Evolutionary conservation across 2,329 filamentous ascomycete species (phyloP).

Genomic region (Karstenula rhodostoma): DNA sequence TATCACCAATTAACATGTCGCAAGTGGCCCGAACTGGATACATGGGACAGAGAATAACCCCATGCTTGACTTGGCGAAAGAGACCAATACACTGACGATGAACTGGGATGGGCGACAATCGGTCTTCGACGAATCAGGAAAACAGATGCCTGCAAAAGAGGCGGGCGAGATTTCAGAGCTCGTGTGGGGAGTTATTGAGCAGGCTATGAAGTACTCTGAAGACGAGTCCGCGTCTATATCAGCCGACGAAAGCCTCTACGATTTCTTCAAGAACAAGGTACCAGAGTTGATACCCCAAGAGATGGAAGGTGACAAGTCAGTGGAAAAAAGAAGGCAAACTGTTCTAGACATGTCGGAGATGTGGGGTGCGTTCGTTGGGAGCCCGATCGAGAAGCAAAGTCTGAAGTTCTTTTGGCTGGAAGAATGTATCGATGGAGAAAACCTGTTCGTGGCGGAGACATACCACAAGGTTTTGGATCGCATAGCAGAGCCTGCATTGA

Average conservation of each 20-base stretch:
- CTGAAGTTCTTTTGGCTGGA: constrained; percentile 81
- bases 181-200: constrained; percentile 73
- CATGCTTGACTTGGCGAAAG: constrained; percentile 70
- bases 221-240: constrained; percentile 63
- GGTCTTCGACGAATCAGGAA: constrained; percentile 66
- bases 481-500: constrained; percentile 65
- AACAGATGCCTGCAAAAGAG: constrained; percentile 56
- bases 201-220: constrained; percentile 73
- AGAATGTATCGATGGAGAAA: constrained; percentile 77
- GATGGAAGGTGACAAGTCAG: constrained; percentile 45
- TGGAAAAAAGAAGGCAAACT: constrained; percentile 58
- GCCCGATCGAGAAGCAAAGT: constrained; percentile 69
- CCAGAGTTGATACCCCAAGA: constrained; percentile 50
- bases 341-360: constrained; percentile 65
- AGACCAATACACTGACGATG: constrained; percentile 64
- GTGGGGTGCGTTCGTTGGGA: constrained; percentile 77
- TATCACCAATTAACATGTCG: neutral
- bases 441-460: constrained; percentile 68
- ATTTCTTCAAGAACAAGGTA: constrained; percentile 64
- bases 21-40: constrained; percentile 80
- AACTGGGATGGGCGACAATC: constrained; percentile 64
- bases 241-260: constrained; percentile 60
- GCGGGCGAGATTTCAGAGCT: constrained; percentile 54
- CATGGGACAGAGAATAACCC: constrained; percentile 77
- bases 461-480: constrained; percentile 67